Percentiles rank a stretch among this genome's conserved stretches.
Conservation (phyloP, 495 filamentous ascomycete genomes). For the Tuber umbilicatum region DNA sequence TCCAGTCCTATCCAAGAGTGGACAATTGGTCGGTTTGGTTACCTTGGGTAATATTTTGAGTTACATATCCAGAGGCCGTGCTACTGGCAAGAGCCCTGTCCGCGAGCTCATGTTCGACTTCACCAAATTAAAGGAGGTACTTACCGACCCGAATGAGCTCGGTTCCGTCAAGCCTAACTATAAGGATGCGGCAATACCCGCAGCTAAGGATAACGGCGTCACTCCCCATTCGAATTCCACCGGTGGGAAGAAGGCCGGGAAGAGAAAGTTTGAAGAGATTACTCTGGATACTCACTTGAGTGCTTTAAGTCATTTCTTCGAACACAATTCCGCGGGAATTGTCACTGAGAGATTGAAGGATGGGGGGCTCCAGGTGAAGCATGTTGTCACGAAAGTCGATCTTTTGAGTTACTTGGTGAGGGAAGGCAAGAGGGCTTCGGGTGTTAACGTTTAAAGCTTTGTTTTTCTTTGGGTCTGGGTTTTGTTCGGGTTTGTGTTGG, state of each 20-base stretch:
- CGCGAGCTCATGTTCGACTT: constrained; percentile 96
- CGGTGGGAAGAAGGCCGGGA: constrained; percentile 43
- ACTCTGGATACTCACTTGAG: constrained; percentile 79
- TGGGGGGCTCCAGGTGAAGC: constrained; percentile 66
- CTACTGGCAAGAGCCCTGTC: constrained; percentile 62
- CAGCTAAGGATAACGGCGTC: constrained; percentile 27
- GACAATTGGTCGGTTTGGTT: constrained; percentile 77
- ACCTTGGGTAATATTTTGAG: constrained; percentile 92
- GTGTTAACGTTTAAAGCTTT: neutral
- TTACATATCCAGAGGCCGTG: constrained; percentile 75
- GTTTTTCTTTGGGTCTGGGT: neutral
- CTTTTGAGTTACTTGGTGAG: constrained; percentile 86
- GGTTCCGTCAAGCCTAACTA: constrained; percentile 44
- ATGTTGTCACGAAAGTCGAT: constrained; percentile 95
- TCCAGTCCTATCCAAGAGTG: constrained; percentile 67
- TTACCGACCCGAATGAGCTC: constrained; percentile 71
- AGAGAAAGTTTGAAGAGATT: constrained; percentile 82
- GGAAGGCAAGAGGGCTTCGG: constrained; percentile 48
- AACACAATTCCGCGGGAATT: constrained; percentile 94
- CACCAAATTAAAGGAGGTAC: constrained; percentile 69
- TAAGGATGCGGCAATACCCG: constrained; percentile 16
- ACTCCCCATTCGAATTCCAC: neutral
- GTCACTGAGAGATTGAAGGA: constrained; percentile 67
- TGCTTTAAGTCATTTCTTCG: constrained; percentile 82
- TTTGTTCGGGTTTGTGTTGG: neutral